phyloP scores from a whole-genome alignment of 2,329 filamentous ascomycete species.

The Penicillium digitatum region DNA sequence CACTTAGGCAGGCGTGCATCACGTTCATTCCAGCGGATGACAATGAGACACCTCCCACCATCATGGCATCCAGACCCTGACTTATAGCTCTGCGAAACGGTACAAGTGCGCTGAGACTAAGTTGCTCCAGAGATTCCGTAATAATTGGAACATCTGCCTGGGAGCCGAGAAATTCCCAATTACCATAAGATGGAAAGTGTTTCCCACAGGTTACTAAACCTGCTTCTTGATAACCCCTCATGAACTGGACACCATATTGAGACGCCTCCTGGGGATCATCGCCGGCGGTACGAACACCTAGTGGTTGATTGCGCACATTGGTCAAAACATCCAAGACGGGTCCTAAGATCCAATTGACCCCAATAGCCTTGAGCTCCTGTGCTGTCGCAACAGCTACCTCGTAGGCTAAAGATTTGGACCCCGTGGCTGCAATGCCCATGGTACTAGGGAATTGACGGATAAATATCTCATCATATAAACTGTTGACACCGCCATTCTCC shows the following conservation, averaged over 20 bases:
- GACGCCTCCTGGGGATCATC: constrained; percentile 96
- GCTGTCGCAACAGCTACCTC: constrained; percentile 90
- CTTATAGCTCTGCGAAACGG: constrained; percentile 88
- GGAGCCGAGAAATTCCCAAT: constrained; percentile 87
- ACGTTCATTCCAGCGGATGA: constrained; percentile 88
- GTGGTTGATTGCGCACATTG: constrained; percentile 83
- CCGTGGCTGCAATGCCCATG: constrained; percentile 93
- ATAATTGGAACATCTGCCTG: constrained; percentile 92
- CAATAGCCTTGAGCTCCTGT: constrained; percentile 85
- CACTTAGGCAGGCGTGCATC: constrained; percentile 88
- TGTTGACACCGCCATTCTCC: constrained; percentile 97
- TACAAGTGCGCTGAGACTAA: constrained; percentile 85
- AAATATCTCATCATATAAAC: constrained; percentile 89
- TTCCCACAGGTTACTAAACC: constrained; percentile 88
- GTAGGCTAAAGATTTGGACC: constrained; percentile 78
- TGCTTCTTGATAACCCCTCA: constrained; percentile 89
- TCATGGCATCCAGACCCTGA: constrained; percentile 86
- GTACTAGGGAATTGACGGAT: constrained; percentile 95
- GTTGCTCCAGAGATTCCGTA: constrained; percentile 86
- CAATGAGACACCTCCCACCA: constrained; percentile 91
- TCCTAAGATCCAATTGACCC: constrained; percentile 92
- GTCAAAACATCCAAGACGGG: constrained; percentile 91
- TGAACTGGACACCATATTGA: constrained; percentile 81
- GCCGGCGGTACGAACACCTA: constrained; percentile 83
- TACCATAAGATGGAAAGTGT: constrained; percentile 94